Evolutionary conservation across 352 stramenopile species (phyloP), one percentile per base, ranked within the genome.

Genomic region (Phytophthora vignae): DNA sequence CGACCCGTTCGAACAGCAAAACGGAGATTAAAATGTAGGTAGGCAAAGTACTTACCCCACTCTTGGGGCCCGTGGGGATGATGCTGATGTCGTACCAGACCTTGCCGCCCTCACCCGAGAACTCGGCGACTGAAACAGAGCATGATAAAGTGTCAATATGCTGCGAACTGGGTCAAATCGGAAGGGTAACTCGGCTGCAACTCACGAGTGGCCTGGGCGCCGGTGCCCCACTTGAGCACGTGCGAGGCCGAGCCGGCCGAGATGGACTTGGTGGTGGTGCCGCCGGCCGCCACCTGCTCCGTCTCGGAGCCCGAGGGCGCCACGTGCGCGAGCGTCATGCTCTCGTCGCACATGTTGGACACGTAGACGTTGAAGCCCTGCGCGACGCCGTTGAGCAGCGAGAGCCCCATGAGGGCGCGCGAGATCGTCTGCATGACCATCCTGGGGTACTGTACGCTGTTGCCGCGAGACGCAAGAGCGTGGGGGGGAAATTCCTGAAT

Each of bases 51-150:
- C 83, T 36, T 87, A 91, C 83, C 6, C 82, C 87, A 52, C 78
- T 85, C 60, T 85, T 88, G 10, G 67, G 57, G 15, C 87, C 84
- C 2, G 87, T 92, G 0, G 87, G 85, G 69, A 95, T 93, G 77
- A 85, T 90, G 52, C 82, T 92, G 64, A 95, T 95, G 58, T 93
- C 87, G 54, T 65, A 87, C 84, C 87, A 93, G 15, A 69, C 64
- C 70, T 77, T 86, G 33, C 76, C 81, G 40, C 77, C 82, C 44
- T 83, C 74, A 14, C 33, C 71, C 2, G 87, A 92, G 61, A 94
- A 91, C 64, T 94, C 87, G 12, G 79, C 85, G 36, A 92, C 83
- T 91, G 38, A 4, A 59, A 1, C 42, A 21, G 12, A 19, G 55
- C n/a, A 61, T 53, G 53, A 59, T 4, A 27, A 15, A 40, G 10